A percentile compares a stretch with the other conserved stretches of the same genome.
Evolutionary conservation across 345 rosid species (phyloP).

Genomic region (Gossypium herbaceum): DNA sequence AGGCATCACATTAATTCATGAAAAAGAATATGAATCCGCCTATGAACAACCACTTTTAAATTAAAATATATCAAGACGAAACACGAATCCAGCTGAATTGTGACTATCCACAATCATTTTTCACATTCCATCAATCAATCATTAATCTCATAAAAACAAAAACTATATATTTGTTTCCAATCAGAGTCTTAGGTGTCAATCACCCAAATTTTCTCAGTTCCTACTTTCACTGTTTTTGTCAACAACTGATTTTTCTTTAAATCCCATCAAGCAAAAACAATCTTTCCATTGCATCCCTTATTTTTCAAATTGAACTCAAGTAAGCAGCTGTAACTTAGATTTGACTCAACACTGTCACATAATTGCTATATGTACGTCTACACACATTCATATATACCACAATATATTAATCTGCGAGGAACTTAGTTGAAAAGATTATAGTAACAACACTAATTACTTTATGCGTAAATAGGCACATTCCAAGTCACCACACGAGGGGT

Average conservation of each 20-base stretch:
- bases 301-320: not conserved
- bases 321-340: not conserved
- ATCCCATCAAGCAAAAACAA: not conserved
- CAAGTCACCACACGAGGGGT: not conserved
- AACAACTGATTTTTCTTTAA: not conserved
- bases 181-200: not conserved
- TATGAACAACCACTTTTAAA: no score
- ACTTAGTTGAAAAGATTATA: not conserved
- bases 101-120: no score
- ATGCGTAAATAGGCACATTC: not conserved
- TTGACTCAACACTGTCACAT: not conserved
- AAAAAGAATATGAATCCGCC: no score
- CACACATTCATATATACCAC: not conserved
- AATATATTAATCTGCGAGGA: not conserved
- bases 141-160: no score
- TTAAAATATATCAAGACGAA: no score
- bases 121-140: no score
- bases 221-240: conserved; percentile 7
- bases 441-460: no score
- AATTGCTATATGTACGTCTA: not conserved
- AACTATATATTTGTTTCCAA: no score
- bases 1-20: no score
- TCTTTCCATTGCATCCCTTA: not conserved
- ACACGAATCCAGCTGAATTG: no score
- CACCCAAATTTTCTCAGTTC: not conserved